Evolutionary conservation across 495 filamentous ascomycete species (phyloP), one percentile per base, ranked within the genome.

Genomic region (Penicillium canescens): DNA sequence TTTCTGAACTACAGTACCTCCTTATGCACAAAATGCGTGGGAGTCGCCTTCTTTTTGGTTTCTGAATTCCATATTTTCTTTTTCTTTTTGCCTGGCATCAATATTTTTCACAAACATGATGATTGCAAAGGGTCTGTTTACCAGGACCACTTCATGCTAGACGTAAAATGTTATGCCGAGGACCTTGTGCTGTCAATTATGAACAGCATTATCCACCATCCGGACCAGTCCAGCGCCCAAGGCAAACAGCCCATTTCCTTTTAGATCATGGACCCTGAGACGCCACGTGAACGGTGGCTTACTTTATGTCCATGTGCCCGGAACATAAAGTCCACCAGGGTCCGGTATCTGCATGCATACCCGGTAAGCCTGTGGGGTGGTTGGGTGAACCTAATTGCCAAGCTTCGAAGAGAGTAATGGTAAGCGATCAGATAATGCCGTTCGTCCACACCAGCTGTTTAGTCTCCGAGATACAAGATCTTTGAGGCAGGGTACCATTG

Each of bases 361-460:
- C 33, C 31, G 39, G 18, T 43, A 42, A 42, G 3, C 13, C 11
- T 2, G 13, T 18, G 18, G 39, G 20, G 31, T 42, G 26, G 39
- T 51, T 51, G 39, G 48, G 10, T 33, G 12, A 10, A n/a, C 6
- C 28, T 35, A 10, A 43, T 37, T 43, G 49, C 49, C 49, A 51
- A 51, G 49, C 49, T 26, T 43, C 40, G 13, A 51, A 51, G 13
- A 26, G 31, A 28, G 49, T 37, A 51, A 51, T 43, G n/a, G 39
- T 43, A 51, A 51, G 49, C 49, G 49, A 51, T 43, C 13, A 34
- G 38, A 16, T 43, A 37, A 39, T 13, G 8, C 12, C 23, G 11
- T n/a, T 35, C 14, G 10, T 12, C 39, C 38, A 50, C 11, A 50
- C 11, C 26, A 13, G 34, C 6, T 23, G 11, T 35, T 31, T 10